Conservation (phyloP, 441 rosid species). For the Adansonia rubrostipa region DNA sequence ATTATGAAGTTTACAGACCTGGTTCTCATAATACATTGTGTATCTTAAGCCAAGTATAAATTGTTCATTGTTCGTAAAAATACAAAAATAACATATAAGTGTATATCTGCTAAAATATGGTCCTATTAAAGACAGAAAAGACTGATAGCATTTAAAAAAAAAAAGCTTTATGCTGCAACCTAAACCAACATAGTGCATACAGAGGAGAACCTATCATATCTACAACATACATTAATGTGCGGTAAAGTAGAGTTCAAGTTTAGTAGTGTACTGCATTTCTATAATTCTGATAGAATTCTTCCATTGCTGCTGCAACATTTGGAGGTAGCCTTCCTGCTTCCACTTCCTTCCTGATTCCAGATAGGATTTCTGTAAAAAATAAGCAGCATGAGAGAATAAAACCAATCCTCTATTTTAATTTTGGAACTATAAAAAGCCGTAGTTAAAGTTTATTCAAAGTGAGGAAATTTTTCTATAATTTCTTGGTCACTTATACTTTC, state of each 20-base stretch:
- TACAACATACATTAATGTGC: slow-evolving; percentile 26
- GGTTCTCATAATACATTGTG: background rate
- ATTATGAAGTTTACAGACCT: background rate
- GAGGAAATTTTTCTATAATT: slow-evolving; percentile 7
- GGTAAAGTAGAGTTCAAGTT: slow-evolving; percentile 35
- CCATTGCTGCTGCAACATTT: slow-evolving; percentile 81
- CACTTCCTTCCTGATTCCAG: slow-evolving; percentile 71
- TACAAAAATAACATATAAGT: background rate
- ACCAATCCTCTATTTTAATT: slow-evolving; percentile 4
- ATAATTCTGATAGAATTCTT: slow-evolving; percentile 67
- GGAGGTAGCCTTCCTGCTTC: slow-evolving; percentile 79
- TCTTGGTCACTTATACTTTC: background rate
- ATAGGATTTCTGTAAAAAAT: slow-evolving; percentile 72
- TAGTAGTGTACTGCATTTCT: slow-evolving; percentile 18
- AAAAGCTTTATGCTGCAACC: background rate
- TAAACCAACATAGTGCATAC: background rate
- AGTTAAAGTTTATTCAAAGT: slow-evolving; percentile 11
- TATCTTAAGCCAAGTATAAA: slow-evolving; percentile 9
- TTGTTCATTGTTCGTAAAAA: background rate
- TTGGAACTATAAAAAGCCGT: slow-evolving; percentile 14
- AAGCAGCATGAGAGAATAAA: slow-evolving; percentile 31
- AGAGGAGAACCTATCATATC: slow-evolving; percentile 18
- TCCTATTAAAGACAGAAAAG: slow-evolving; percentile 20
- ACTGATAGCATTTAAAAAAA: background rate
- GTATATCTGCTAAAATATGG: slow-evolving; percentile 13